Conservation (phyloP, 192 early-diverging fungal genomes). For the Backusella morwellensis region DNA sequence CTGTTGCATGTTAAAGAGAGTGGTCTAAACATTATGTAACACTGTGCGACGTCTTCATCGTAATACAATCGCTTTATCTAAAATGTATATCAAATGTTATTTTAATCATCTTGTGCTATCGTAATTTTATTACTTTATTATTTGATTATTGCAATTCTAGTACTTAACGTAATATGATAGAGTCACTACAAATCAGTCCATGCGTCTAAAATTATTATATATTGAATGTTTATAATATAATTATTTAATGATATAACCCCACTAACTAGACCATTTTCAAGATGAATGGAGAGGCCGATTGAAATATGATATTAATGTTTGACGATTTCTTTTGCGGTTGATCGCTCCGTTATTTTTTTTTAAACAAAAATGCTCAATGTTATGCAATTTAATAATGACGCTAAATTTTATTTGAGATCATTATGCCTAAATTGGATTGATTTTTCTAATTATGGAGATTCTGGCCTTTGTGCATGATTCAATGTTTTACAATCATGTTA, state of each 20-base stretch:
- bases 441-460: background rate
- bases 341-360: background rate
- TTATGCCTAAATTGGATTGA: background rate
- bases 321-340: background rate
- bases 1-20: background rate
- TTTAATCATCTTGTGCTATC: background rate
- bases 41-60: background rate
- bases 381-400: background rate
- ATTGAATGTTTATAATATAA: background rate
- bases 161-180: background rate
- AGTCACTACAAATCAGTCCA: background rate
- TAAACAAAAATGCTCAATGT: background rate
- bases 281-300: background rate
- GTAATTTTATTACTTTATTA: background rate
- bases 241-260: background rate
- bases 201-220: background rate
- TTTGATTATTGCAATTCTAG: background rate
- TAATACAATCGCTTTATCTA: background rate
- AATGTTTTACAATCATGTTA: slow-evolving; percentile 2
- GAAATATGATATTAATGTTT: background rate
- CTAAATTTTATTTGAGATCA: background rate
- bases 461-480: background rate
- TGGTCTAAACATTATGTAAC: background rate
- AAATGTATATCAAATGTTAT: background rate
- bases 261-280: no score